Evolutionary conservation across 768 basidiomycete genomes (phyloP).

Genomic region (Macrolepiota dolichaula): DNA sequence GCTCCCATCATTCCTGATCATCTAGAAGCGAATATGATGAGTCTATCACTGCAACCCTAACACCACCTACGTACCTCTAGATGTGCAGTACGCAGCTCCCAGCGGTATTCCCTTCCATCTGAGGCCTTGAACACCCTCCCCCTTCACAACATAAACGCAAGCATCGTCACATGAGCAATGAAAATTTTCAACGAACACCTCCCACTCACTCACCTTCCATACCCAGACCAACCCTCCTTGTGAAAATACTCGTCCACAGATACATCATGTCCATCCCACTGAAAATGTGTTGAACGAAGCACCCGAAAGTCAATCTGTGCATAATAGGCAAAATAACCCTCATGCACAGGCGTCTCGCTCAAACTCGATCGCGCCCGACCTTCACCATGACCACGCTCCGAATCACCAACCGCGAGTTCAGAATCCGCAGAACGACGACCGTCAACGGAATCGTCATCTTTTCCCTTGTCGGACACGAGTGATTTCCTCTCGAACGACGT

Average conservation of each 20-base stretch:
- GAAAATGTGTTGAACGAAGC: slow-evolving; percentile 10
- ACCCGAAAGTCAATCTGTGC: slow-evolving; percentile 17
- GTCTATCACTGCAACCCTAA: not conserved
- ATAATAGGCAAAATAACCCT: slow-evolving; percentile 4
- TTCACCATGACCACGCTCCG: not conserved
- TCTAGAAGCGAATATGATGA: slow-evolving; percentile 3
- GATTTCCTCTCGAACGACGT: not conserved
- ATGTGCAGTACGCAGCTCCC: slow-evolving; percentile 23
- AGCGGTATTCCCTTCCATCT: slow-evolving; percentile 27
- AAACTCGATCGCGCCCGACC: not conserved
- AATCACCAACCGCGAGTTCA: not conserved
- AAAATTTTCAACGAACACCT: not conserved
- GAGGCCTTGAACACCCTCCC: slow-evolving; percentile 14
- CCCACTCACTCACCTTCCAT: slow-evolving; percentile 15
- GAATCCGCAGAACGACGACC: not conserved
- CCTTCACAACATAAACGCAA: not conserved
- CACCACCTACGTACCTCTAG: slow-evolving; percentile 12
- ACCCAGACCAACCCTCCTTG: slow-evolving; percentile 15
- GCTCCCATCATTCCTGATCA: slow-evolving; percentile 17
- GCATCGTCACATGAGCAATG: not conserved
- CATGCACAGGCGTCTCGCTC: not conserved
- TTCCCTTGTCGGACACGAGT: not conserved
- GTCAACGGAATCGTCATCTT: not conserved
- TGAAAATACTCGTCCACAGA: slow-evolving; percentile 15
- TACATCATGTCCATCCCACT: slow-evolving; percentile 3